A percentile compares a stretch with the other conserved stretches of the same genome.
These are phyloP conservation scores for Raffaelea arxii DNA, from an alignment of 2,329 filamentous ascomycete species.

Conservation along the genomic window DNA sequence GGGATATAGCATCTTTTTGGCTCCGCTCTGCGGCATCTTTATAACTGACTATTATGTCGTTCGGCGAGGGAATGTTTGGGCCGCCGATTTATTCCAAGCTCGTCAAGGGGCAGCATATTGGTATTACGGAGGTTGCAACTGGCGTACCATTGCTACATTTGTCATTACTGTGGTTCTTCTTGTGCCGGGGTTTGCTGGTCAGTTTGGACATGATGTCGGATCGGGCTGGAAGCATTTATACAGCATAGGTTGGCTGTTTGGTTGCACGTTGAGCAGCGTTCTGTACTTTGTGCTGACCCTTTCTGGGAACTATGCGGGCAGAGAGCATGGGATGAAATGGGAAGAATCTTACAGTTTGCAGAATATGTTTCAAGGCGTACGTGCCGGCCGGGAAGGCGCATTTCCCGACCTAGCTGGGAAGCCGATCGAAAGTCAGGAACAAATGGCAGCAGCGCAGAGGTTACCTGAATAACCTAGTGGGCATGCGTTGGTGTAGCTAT, in stretches of 20 bases:
- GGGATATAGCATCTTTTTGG: slow-evolving; percentile 11
- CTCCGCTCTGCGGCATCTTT: slow-evolving; percentile 10
- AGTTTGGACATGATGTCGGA: slow-evolving; percentile 5
- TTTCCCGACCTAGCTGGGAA: no score
- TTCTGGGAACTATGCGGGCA: no score
- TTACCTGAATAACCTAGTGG: no score
- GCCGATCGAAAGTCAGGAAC: no score
- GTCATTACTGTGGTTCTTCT: slow-evolving; percentile 1
- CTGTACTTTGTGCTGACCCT: no score
- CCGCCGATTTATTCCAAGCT: slow-evolving; percentile 7
- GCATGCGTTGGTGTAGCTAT: no score
- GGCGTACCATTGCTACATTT: slow-evolving; percentile 7
- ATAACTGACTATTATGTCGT: slow-evolving; percentile 11
- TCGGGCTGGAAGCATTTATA: slow-evolving; percentile 5
- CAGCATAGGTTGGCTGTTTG: slow-evolving; percentile 4
- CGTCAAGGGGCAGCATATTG: slow-evolving; percentile 8
- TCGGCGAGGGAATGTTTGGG: slow-evolving; percentile 8
- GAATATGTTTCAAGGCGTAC: no score
- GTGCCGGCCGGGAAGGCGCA: no score
- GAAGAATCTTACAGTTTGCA: no score
- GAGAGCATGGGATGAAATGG: no score
- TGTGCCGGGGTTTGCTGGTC: slow-evolving; percentile 3
- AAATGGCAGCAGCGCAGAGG: no score
- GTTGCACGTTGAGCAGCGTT: background rate
- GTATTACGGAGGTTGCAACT: slow-evolving; percentile 9